Base-by-base conservation (phyloP, 306 rosid species). In the Quercus bicolor region DNA sequence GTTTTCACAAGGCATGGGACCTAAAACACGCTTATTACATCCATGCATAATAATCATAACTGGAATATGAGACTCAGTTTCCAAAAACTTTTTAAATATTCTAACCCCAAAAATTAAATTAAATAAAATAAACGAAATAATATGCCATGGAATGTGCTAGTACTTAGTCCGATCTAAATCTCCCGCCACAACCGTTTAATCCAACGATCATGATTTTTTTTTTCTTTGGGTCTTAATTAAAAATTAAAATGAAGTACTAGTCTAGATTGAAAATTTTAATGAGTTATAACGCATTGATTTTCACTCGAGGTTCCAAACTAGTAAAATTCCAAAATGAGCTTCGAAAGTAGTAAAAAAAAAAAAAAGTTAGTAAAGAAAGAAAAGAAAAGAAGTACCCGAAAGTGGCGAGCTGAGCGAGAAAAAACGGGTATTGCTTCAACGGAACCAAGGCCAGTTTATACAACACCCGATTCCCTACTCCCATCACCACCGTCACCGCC, bases 381-480 rank as follows among this genome's bases (percentile, higher is more conserved):
- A 65, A 73, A 56, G 18, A 70, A 1, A 70, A 1, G 8, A 55
- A 70, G 80, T 89, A 93, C 98, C 98, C 98, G 88, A 91, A 86
- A 70, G 98, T 91, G 33, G 98, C 93, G 75, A 94, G 88, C 90
- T 94, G 98, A 18, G 98, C 98, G 28, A 94, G 95, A 75, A 94
- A 94, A 88, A 94, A 94, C 11, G 98, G 98, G 69, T 94, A 94
- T 3, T 84, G 89, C 77, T 94, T 91, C 72, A 94, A 88, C 28
- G 98, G 98, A 78, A 94, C 92, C 90, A 94, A 85, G 56, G 98
- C 98, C 54, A 94, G 84, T 83, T 94, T 94, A 81, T 94, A 91
- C 73, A 91, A 28, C 69, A 94, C 98, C 52, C 98, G 83, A 75
- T 94, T 94, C 26, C 89, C 98, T 1, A 90, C 98, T 9, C 98